Evolutionary conservation across 2,329 filamentous ascomycete genomes (phyloP), one percentile per base, ranked within the genome.

Genomic region (Chaetomium sp.): DNA sequence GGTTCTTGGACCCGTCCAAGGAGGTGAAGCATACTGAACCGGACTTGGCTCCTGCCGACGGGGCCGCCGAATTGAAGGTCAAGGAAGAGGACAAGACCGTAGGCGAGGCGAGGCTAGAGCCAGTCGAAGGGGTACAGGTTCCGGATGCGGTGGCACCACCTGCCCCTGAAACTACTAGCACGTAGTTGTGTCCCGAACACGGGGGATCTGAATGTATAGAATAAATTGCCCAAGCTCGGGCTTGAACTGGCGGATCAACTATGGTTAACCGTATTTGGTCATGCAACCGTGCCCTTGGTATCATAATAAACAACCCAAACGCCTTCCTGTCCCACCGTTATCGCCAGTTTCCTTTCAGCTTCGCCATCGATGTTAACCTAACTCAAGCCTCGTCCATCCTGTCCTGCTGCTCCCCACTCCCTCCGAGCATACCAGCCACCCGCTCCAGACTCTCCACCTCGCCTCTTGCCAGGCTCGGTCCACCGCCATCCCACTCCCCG

Each of bases 401-500:
- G 5, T 71, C 70, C 35, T 27, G 62, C 54, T 38, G 53, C 10
- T 25, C 65, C n/a, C 60, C 71, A 19, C 71, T 73, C 2, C 72
- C 76, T 0, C 77, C 80, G 31, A 87, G 72, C 57, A 83, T 71
- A 4, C 76, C 74, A 27, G 82, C 80, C 3, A 85, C 76, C 60
- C 73, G 77, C 72, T 88, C 86, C 67, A 88, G 67, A 8, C 81
- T 82, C 67, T 86, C 84, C 1, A 87, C 85, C 72, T 89, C 85
- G 1, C 77, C 81, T 55, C 78, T 78, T 1, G 75, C 80, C 16
- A 86, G 70, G 31, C 76, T 80, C 65, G 81, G 76, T 6, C 85
- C 85, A 42, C 79, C 79, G 6, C 82, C 84, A 72, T 86, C 85
- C 85, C 85, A 87, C 74, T 89, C 85, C 12, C 87, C 87, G 71